Evolutionary conservation across 768 basidiomycete genomes (phyloP).

Genomic region (Suillus occidentalis): DNA sequence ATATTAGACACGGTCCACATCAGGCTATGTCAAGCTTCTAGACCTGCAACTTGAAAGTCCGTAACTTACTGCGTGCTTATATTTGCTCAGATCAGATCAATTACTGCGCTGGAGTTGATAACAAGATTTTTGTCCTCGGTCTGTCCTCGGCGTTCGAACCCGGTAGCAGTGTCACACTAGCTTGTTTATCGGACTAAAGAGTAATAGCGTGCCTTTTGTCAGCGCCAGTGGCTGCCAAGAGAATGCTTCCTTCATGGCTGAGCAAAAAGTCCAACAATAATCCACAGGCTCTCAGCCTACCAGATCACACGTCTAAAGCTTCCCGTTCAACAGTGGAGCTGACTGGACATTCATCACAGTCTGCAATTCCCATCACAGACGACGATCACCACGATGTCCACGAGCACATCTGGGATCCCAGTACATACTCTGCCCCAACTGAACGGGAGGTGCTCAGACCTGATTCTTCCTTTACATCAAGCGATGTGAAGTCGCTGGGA

Average conservation of each 20-base stretch:
- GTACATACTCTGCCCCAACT: slow-evolving; percentile 21
- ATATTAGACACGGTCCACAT: not conserved
- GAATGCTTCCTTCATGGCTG: slow-evolving; percentile 33
- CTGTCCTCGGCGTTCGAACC: not conserved
- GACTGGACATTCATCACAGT: slow-evolving; percentile 17
- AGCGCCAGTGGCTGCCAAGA: not conserved
- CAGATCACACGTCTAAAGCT: slow-evolving; percentile 11
- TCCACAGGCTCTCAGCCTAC: slow-evolving; percentile 3
- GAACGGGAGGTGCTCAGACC: slow-evolving; percentile 13
- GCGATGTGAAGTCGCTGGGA: slow-evolving; percentile 10
- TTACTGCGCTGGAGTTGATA: not conserved
- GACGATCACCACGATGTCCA: slow-evolving; percentile 16
- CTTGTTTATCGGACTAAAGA: not conserved
- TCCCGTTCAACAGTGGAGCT: slow-evolving; percentile 18
- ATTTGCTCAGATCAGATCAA: not conserved
- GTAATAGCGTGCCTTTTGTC: not conserved
- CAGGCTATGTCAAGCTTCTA: not conserved
- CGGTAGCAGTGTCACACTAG: not conserved
- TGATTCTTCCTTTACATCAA: slow-evolving; percentile 14
- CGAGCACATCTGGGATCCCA: slow-evolving; percentile 26
- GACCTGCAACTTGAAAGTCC: not conserved
- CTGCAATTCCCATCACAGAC: slow-evolving; percentile 21
- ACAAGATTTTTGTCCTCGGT: not conserved
- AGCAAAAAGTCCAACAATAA: slow-evolving; percentile 26
- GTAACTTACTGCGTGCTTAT: not conserved